Conservation (phyloP, 2,329 filamentous ascomycete species). For the Ophiostoma sp. region DNA sequence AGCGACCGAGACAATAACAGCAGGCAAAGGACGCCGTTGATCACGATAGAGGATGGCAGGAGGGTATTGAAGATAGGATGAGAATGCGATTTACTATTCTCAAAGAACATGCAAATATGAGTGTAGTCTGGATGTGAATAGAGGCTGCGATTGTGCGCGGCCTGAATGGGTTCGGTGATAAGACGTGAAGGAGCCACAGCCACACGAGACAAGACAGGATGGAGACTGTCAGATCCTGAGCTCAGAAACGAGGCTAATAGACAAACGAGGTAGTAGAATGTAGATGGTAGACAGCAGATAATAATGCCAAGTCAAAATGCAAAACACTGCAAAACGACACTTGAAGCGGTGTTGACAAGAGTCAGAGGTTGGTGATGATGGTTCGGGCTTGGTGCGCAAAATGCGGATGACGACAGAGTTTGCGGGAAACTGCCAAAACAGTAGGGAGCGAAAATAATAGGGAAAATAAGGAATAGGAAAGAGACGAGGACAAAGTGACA, state of each 20-base stretch:
- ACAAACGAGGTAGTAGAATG: background rate
- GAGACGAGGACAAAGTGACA: background rate
- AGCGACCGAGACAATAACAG: background rate
- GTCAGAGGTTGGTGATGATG: conserved; percentile 17
- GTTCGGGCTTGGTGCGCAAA: conserved; percentile 15
- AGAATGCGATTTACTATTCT: background rate
- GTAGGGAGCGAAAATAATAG: conserved; percentile 18
- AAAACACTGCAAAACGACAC: background rate
- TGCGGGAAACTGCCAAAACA: conserved; percentile 10
- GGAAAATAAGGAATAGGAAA: conserved; percentile 18
- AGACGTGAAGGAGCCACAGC: background rate
- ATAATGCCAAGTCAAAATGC: background rate
- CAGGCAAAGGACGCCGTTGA: background rate
- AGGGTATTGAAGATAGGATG: background rate
- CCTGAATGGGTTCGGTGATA: background rate
- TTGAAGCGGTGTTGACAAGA: background rate
- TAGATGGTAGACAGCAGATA: background rate
- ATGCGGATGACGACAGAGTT: conserved; percentile 22
- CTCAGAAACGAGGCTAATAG: conserved; percentile 14
- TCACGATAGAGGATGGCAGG: background rate
- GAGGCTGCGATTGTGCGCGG: background rate
- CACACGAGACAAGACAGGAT: conserved; percentile 5
- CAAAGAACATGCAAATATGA: background rate
- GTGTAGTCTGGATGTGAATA: background rate
- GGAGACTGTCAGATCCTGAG: background rate